Evolutionary conservation across 106 monocot species (phyloP), one percentile per base, ranked within the genome.

Genomic region (Dioscorea dumetorum): DNA sequence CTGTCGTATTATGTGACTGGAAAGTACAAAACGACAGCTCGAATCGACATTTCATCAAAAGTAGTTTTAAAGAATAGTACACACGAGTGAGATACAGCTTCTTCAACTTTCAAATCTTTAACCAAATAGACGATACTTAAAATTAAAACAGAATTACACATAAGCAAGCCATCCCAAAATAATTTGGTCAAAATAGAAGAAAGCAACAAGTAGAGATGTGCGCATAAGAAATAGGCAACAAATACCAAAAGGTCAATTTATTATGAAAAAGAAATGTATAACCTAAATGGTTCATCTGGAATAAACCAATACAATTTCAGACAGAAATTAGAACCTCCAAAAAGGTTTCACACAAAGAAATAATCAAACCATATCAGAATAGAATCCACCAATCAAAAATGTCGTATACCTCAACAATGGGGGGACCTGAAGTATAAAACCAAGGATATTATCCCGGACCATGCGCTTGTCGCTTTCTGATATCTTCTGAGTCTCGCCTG

Each of bases 371-470:
- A 15, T 53, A 31, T 31, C 34, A 15, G 34, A 31, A 61, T 18
- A 41, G 41, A 41, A 41, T 8, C 41, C 41, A 41, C 41, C 41
- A 41, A 41, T 41, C 41, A 41, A 41, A 41, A 6, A 41, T 41
- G 41, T 0, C 13, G 49, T 51, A 48, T 87, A 99, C 97, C 90
- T 92, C 60, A 99, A 72, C 61, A 99, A 64, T 60, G 89, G 79
- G 14, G 97, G 97, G 63, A 99, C 69, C 79, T 87, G 92, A 60
- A 74, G 77, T 54, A 99, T 85, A 68, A 82, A 93, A 17, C 75
- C 79, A 63, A 93, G 83, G 34, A 93, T 93, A 67, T 89, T 86
- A 53, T 99, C 89, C 58, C 97, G 68, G 8, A 90, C 83, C 62
- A 89, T 48, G 22, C 50, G 24, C 75, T 99, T 99, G 69, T 92